Conservation (phyloP, 176 grass and related monocot genomes). For the Alloteropsis semialata region DNA sequence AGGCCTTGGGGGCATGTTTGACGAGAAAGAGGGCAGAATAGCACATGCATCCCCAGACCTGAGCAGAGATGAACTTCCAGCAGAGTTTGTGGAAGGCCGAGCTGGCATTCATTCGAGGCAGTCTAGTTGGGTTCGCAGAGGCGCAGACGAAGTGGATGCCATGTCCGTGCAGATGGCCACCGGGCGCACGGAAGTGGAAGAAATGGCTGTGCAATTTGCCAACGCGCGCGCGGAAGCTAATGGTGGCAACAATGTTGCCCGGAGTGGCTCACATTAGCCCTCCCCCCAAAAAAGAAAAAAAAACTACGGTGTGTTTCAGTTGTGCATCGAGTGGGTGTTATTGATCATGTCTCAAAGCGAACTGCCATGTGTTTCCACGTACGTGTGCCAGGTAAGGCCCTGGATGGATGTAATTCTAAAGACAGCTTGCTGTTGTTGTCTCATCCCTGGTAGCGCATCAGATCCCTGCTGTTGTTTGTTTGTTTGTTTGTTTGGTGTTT, state of each 20-base stretch:
- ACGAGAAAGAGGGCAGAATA: slow-evolving; percentile 64
- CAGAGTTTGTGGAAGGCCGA: slow-evolving; percentile 38
- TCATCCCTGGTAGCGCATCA: not conserved
- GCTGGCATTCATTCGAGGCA: slow-evolving; percentile 41
- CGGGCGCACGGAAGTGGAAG: not conserved
- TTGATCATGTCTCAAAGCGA: slow-evolving; percentile 2
- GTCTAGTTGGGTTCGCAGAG: slow-evolving; percentile 49
- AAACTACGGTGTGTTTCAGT: not conserved
- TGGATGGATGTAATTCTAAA: slow-evolving; percentile 37
- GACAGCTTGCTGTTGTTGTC: slow-evolving; percentile 15
- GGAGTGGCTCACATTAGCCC: not conserved
- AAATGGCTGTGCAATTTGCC: not conserved
- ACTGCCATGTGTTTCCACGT: slow-evolving; percentile 20
- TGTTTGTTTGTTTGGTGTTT: slow-evolving; percentile 26
- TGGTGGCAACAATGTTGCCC: not conserved
- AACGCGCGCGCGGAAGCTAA: not conserved
- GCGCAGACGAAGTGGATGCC: slow-evolving; percentile 9
- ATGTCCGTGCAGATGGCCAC: not conserved
- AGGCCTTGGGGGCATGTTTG: slow-evolving; percentile 49
- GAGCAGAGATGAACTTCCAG: slow-evolving; percentile 48
- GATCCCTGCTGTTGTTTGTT: not conserved
- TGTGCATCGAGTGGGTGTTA: not conserved
- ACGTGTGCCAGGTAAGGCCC: slow-evolving; percentile 18
- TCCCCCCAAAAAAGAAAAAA: not conserved
- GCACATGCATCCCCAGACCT: slow-evolving; percentile 59